These are phyloP conservation scores for Pseudogymnoascus sp. DNA, from an alignment of 2,329 filamentous ascomycete genomes.

Conservation along the genomic window DNA sequence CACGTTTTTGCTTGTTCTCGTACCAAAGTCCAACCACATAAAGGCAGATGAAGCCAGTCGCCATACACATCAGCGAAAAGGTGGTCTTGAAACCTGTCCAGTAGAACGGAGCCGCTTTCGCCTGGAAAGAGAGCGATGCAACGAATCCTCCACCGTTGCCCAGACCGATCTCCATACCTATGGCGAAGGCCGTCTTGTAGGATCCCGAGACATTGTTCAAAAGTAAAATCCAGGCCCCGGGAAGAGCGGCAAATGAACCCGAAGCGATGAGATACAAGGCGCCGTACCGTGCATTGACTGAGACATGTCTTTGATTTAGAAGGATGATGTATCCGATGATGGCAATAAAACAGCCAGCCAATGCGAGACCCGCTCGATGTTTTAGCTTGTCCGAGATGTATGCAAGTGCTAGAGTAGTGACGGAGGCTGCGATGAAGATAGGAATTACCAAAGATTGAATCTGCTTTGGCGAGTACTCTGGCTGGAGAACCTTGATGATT, in stretches of 20 bases:
- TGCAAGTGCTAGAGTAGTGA: conserved; percentile 26
- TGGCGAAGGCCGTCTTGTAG: conserved; percentile 32
- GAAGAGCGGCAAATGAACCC: conserved; percentile 27
- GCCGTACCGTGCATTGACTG: conserved; percentile 20
- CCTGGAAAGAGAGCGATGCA: conserved; percentile 2
- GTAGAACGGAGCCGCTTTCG: conserved; percentile 7
- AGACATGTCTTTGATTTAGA: conserved; percentile 22
- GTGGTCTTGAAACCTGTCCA: neutral
- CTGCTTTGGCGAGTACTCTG: conserved; percentile 28
- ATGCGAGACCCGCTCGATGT: conserved; percentile 30
- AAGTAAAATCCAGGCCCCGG: conserved; percentile 38
- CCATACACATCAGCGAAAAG: conserved; percentile 20
- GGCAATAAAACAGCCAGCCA: conserved; percentile 23
- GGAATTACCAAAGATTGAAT: conserved; percentile 33
- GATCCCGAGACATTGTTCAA: conserved; percentile 44
- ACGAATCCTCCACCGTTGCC: conserved; percentile 6
- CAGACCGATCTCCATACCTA: conserved; percentile 20
- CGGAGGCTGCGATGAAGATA: conserved; percentile 29
- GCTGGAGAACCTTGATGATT: conserved; percentile 32
- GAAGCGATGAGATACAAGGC: conserved; percentile 30
- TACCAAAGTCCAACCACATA: conserved; percentile 33
- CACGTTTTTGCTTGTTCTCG: conserved; percentile 39
- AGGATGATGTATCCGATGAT: conserved; percentile 30
- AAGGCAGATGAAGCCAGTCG: conserved; percentile 8
- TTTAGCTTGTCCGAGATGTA: conserved; percentile 29